Percentiles rank a stretch among this genome's conserved stretches.
These are phyloP conservation scores for Leccinum arenicola DNA, from an alignment of 768 basidiomycete species.

Conservation along the genomic window DNA sequence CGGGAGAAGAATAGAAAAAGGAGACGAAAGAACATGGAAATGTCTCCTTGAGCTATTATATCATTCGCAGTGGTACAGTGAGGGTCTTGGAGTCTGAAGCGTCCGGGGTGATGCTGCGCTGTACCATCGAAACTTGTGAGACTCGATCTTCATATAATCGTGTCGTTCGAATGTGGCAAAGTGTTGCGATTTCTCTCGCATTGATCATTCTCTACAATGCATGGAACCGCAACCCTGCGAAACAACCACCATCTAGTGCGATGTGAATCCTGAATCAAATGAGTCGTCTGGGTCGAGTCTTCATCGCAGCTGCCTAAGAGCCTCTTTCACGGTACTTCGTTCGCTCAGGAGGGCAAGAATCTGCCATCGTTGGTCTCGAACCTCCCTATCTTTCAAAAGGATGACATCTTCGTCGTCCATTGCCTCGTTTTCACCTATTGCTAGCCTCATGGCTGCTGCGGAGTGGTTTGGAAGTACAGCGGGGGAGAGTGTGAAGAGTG, in stretches of 20 bases:
- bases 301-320: conserved; percentile 39
- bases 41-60: conserved; percentile 19
- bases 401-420: conserved; percentile 46
- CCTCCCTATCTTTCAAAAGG: conserved; percentile 60
- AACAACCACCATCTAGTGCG: not conserved
- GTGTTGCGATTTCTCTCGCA: not conserved
- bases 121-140: not conserved
- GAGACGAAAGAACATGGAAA: conserved; percentile 21
- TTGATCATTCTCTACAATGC: not conserved
- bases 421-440: conserved; percentile 50
- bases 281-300: not conserved
- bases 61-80: not conserved
- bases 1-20: conserved; percentile 22
- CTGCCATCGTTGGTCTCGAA: conserved; percentile 72
- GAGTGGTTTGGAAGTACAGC: conserved; percentile 76
- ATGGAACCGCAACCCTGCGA: not conserved
- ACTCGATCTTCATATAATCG: not conserved
- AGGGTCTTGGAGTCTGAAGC: not conserved
- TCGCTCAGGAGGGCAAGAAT: conserved; percentile 72
- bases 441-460: conserved; percentile 71
- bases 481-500: conserved; percentile 74
- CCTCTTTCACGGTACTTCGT: conserved; percentile 68
- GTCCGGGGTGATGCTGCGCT: not conserved
- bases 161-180: not conserved
- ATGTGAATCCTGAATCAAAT: not conserved